These are phyloP conservation scores for Reutealis trisperma DNA, from an alignment of 345 rosid genomes.

Conservation along the genomic window DNA sequence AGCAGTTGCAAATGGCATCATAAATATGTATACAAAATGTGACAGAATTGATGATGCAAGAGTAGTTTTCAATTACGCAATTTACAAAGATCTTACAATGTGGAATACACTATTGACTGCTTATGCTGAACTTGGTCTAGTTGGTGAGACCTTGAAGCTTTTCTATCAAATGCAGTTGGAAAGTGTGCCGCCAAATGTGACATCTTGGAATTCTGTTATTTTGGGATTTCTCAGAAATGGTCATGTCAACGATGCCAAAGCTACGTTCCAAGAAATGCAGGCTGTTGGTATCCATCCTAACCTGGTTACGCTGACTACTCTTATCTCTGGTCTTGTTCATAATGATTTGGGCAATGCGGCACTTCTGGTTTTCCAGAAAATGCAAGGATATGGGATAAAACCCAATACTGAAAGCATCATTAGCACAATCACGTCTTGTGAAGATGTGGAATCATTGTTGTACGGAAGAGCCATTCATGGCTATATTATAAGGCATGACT, in stretches of 20 bases:
- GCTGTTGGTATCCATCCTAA: conserved; percentile 47
- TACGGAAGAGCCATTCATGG: conserved; percentile 61
- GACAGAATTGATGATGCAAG: conserved; percentile 49
- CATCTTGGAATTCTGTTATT: conserved; percentile 69
- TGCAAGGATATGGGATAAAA: conserved; percentile 59
- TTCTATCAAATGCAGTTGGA: conserved; percentile 78
- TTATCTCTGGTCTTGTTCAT: conserved; percentile 58
- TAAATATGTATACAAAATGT: conserved; percentile 70
- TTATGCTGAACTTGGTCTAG: conserved; percentile 57
- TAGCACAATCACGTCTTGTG: conserved; percentile 51
- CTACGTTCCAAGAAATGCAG: conserved; percentile 64
- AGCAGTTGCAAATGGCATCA: conserved; percentile 49
- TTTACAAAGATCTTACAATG: conserved; percentile 46
- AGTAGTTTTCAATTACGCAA: conserved; percentile 47
- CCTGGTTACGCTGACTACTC: conserved; percentile 55
- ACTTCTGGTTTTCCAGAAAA: conserved; percentile 41
- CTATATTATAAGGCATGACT: conserved; percentile 46
- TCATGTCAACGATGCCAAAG: conserved; percentile 54
- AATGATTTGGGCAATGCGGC: conserved; percentile 48
- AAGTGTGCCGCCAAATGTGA: conserved; percentile 54
- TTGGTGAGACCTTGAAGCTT: conserved; percentile 62
- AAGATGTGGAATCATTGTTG: conserved; percentile 39
- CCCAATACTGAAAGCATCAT: conserved; percentile 49
- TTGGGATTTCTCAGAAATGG: conserved; percentile 57
- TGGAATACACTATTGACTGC: conserved; percentile 72